Percentiles rank a stretch among this genome's conserved stretches.
phyloP scores from a whole-genome alignment of 805 yeast genomes.

The Diddensiella santjacobensis region DNA sequence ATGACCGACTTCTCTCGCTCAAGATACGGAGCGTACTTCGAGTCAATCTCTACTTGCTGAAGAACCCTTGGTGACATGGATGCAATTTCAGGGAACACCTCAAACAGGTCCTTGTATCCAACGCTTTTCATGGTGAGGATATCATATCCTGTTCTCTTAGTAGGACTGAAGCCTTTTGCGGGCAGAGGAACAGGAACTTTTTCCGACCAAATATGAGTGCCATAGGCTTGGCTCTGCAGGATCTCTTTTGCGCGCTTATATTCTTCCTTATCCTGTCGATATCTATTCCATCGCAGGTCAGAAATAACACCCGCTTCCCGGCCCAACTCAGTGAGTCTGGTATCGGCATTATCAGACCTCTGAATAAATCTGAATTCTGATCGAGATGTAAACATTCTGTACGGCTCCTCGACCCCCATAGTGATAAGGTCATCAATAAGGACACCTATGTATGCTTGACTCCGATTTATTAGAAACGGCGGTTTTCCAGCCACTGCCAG shows the following conservation, averaged over 20 bases:
- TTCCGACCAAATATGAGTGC: slow-evolving; percentile 61
- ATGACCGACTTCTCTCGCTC: slow-evolving; percentile 67
- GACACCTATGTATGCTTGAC: slow-evolving; percentile 90
- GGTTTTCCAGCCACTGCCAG: slow-evolving; percentile 39
- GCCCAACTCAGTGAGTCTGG: slow-evolving; percentile 72
- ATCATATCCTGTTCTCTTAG: slow-evolving; percentile 63
- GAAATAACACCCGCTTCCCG: slow-evolving; percentile 61
- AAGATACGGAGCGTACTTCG: slow-evolving; percentile 77
- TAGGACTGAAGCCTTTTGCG: slow-evolving; percentile 27
- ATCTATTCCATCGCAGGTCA: slow-evolving; percentile 52
- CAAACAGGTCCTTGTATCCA: slow-evolving; percentile 24
- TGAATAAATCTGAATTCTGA: slow-evolving; percentile 89
- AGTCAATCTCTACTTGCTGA: slow-evolving; percentile 69
- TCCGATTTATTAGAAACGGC: slow-evolving; percentile 57
- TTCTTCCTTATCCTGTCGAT: slow-evolving; percentile 39
- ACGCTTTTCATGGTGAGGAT: slow-evolving; percentile 54
- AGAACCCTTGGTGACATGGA: slow-evolving; percentile 43
- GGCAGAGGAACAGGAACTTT: slow-evolving; percentile 33
- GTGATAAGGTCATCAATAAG: slow-evolving; percentile 90
- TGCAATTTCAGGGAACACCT: slow-evolving; percentile 38
- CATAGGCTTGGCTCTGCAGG: slow-evolving; percentile 43
- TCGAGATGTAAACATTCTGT: slow-evolving; percentile 95
- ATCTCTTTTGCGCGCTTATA: slow-evolving; percentile 45
- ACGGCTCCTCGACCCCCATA: slow-evolving; percentile 95
- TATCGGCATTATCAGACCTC: slow-evolving; percentile 92